Evolutionary conservation across 352 stramenopile genomes (phyloP).

Genomic region (Lagenidium giganteum): DNA sequence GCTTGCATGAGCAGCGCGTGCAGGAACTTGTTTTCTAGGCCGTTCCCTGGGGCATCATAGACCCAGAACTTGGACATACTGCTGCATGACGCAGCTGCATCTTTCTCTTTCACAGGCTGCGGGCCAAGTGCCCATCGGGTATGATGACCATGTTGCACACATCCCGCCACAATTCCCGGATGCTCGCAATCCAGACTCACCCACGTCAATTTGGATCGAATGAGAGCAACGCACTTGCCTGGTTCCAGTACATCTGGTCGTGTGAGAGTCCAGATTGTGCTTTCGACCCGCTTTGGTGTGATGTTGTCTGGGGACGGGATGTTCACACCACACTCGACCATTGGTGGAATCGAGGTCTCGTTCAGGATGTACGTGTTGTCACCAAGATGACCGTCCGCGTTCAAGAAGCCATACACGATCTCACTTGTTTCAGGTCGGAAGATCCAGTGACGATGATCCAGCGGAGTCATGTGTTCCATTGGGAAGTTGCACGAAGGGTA

Average conservation of each 20-base stretch:
- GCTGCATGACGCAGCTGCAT: slow-evolving; percentile 11
- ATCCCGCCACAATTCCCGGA: slow-evolving; percentile 8
- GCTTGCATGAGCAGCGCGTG: slow-evolving; percentile 9
- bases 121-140: slow-evolving; percentile 11
- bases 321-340: slow-evolving; percentile 72
- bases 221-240: slow-evolving; percentile 47
- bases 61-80: not conserved
- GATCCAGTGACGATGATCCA: slow-evolving; percentile 46
- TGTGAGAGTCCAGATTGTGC: slow-evolving; percentile 55
- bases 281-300: slow-evolving; percentile 77
- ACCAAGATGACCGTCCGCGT: slow-evolving; percentile 67
- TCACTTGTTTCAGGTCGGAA: slow-evolving; percentile 82
- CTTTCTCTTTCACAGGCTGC: slow-evolving; percentile 9
- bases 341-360: slow-evolving; percentile 50
- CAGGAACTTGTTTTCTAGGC: slow-evolving; percentile 20
- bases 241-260: slow-evolving; percentile 21
- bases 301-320: slow-evolving; percentile 80
- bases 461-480: slow-evolving; percentile 27
- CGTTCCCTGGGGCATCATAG: slow-evolving; percentile 11
- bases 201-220: slow-evolving; percentile 32
- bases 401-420: slow-evolving; percentile 81
- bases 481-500: slow-evolving; percentile 63
- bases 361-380: slow-evolving; percentile 63
- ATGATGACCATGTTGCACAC: slow-evolving; percentile 4
- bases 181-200: slow-evolving; percentile 51